phyloP scores from a whole-genome alignment of 371 early-diverging fungal genomes.

The Lichtheimia hyalospora region DNA sequence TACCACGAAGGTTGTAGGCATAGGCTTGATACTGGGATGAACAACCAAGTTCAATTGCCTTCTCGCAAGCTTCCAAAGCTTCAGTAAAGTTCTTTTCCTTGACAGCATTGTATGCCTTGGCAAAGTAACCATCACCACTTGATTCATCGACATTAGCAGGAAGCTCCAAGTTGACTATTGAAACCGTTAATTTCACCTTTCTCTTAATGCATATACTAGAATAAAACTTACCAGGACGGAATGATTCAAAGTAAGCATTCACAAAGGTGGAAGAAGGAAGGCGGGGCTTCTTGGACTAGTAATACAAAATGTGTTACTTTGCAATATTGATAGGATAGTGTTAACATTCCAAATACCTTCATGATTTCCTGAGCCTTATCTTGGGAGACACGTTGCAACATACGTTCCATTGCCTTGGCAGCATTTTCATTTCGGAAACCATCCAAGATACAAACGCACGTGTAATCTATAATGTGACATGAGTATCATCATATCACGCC shows the following conservation, averaged over 20 bases:
- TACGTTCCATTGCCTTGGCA: conserved; percentile 84
- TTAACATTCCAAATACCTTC: conserved; percentile 31
- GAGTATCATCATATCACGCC: not conserved
- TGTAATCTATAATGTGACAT: conserved; percentile 65
- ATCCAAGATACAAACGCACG: conserved; percentile 90
- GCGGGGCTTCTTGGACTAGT: conserved; percentile 54
- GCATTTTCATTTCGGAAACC: conserved; percentile 87
- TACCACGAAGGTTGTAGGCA: conserved; percentile 84
- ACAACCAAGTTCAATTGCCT: conserved; percentile 66
- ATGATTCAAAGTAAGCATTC: conserved; percentile 88
- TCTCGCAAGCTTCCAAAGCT: conserved; percentile 68
- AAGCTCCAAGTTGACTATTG: conserved; percentile 28
- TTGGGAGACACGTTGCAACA: conserved; percentile 82
- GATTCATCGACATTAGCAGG: conserved; percentile 29
- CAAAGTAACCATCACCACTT: conserved; percentile 51
- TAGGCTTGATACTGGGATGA: conserved; percentile 53
- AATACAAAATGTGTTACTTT: not conserved
- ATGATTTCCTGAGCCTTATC: conserved; percentile 77
- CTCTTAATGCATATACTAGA: not conserved
- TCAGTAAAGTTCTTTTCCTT: conserved; percentile 62
- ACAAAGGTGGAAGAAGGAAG: conserved; percentile 92
- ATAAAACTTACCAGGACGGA: conserved; percentile 58
- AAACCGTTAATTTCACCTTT: not conserved
- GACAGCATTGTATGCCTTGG: conserved; percentile 50
- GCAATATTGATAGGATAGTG: not conserved